Evolutionary conservation across 1,284 basidiomycete genomes (phyloP), one percentile per base, ranked within the genome.

Genomic region (Rhizoctonia solani): DNA sequence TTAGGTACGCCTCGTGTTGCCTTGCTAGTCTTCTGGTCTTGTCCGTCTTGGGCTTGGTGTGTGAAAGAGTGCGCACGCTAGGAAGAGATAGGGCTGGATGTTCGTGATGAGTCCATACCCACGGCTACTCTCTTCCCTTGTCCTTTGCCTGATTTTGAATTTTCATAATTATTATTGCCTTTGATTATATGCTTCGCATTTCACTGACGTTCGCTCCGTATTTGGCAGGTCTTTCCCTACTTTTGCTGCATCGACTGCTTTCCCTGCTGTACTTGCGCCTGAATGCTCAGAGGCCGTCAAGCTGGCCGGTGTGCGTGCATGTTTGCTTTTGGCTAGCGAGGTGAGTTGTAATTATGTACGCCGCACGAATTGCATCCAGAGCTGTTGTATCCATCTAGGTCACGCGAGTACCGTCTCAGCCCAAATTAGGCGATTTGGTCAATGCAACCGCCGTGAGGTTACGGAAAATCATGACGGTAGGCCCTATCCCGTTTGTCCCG

Each of bases 261-360:
- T 93, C 72, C 74, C 79, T 27, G 78, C 79, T 2, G 90, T 87
- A 73, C 75, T 93, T 27, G 85, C 89, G 71, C 84, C 89, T 6
- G 89, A 92, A 71, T 83, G 87, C 39, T 87, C 89, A 0, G 88
- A 92, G 53, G 86, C 87, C 2, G 85, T 91, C 71, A 93, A 93
- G 79, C 83, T 89, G n/a, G 85, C 85, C 68, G 91, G 82, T 1
- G 80, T 93, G 56, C 86, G 87, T 70, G 90, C 92, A 0, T 86
- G 81, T 71, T 75, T 87, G 44, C 85, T 84, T 0, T 71, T 84
- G 29, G 74, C 78, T 5, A 74, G 77, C 69, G 77, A 76, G 68
- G 73, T 75, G 14, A 39, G 58, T 58, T 11, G 1, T 25, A 50
- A 19, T 27, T n/a, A 8, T 61, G 25, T 21, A 16, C 63, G 14